phyloP scores from a whole-genome alignment of 2,329 filamentous ascomycete species.

The Tolypocladium pustulatum region DNA sequence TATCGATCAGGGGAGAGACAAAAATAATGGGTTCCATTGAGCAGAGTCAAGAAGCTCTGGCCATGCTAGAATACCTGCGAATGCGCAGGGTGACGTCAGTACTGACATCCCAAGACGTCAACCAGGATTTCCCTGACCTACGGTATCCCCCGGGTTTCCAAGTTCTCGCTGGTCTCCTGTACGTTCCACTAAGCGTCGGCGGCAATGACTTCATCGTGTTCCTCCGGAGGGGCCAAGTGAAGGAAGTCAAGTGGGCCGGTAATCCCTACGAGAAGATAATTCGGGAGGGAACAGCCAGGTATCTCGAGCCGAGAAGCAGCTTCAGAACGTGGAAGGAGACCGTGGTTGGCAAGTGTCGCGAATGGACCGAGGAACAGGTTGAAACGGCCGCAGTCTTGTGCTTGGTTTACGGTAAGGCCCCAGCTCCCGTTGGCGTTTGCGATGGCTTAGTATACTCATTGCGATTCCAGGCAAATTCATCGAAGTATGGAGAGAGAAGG shows the following conservation, averaged over 20 bases:
- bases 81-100: constrained; percentile 67
- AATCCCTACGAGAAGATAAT: constrained; percentile 76
- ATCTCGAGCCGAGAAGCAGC: constrained; percentile 67
- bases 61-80: constrained; percentile 74
- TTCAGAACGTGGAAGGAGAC: constrained; percentile 77
- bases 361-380: constrained; percentile 83
- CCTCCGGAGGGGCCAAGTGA: constrained; percentile 67
- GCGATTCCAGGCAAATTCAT: constrained; percentile 55
- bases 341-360: constrained; percentile 69
- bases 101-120: constrained; percentile 66
- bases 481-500: constrained; percentile 86
- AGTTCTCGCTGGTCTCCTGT: constrained; percentile 65
- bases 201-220: constrained; percentile 85
- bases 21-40: constrained; percentile 70
- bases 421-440: not conserved
- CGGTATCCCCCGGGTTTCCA: constrained; percentile 71
- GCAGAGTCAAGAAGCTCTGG: constrained; percentile 72
- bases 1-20: constrained; percentile 81
- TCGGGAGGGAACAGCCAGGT: constrained; percentile 60
- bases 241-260: constrained; percentile 75
- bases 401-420: constrained; percentile 63
- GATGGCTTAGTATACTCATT: constrained; percentile 3
- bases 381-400: constrained; percentile 84
- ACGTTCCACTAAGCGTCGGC: constrained; percentile 67
- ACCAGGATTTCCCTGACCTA: constrained; percentile 69